Evolutionary conservation across 2,329 filamentous ascomycete genomes (phyloP).

Genomic region (Trichoderma sp.): DNA sequence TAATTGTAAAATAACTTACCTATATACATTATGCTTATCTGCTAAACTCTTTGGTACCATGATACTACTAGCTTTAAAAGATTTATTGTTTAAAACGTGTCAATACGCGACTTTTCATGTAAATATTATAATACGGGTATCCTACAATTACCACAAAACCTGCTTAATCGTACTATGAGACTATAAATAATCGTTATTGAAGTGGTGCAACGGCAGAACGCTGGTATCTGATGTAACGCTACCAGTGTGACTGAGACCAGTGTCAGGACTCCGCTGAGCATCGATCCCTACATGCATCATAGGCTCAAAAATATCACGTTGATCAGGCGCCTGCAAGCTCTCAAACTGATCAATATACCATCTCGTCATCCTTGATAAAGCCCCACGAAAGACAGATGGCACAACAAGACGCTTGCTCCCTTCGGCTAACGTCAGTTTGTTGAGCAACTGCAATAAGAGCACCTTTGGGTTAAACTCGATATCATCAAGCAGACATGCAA

Average conservation of each 20-base stretch:
- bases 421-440: neutral
- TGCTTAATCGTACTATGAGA: neutral
- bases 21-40: neutral
- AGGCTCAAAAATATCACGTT: neutral
- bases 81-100: no score
- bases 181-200: neutral
- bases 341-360: neutral
- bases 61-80: neutral
- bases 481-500: neutral
- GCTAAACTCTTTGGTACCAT: neutral
- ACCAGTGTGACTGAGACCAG: neutral
- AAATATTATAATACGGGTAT: neutral
- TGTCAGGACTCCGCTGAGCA: neutral
- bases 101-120: no score
- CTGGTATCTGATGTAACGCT: neutral
- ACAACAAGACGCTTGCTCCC: neutral
- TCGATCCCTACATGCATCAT: neutral
- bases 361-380: neutral
- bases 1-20: neutral
- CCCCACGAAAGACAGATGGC: neutral
- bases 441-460: neutral
- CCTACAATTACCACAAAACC: accelerated
- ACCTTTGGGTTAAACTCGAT: neutral
- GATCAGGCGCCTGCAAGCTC: neutral
- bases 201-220: neutral